Base-by-base conservation (phyloP, 805 yeast species). In the Torulaspora indica region DNA sequence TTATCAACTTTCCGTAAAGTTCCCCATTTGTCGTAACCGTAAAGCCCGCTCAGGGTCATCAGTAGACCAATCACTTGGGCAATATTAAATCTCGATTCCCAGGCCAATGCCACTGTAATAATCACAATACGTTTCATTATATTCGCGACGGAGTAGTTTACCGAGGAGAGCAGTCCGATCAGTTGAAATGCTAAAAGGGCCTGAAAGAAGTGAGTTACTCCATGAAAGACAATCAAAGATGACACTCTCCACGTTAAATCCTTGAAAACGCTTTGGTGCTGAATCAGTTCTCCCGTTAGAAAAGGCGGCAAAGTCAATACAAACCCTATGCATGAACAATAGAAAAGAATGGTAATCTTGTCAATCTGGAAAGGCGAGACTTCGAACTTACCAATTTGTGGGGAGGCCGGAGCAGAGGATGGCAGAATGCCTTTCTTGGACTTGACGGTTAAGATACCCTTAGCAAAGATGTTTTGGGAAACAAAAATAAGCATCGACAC, bases 381-480 rank as follows among this genome's bases (percentile, higher is more conserved):
- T 48, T 42, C 58, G 48, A 34, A 59, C 53, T 28, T 65, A 45
- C 39, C 56, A 45, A 32, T 52, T 55, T 38, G 40, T 2, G 44
- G 38, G 10, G 40, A 39, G 7, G 49, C 39, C 27, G 35, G 29
- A 28, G 50, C 45, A 8, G 57, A 43, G 4, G 58, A 55, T 1
- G 62, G 62, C 34, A 61, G 37, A 10, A 61, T 46, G 5, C 55
- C 57, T 27, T 42, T 45, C 9, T 46, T 52, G n/a, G 61, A 61
- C 41, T 71, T 74, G 43, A 72, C 66, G 1, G 90, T 82, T 40
- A 85, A 64, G 42, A 82, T 75, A 52, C 74, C 78, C 57, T 85
- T 85, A n/a, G 91, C 89, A 67, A 82, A 84, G 43, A 85, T 82
- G 58, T 84, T 85, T 58, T 85, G 95, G 7, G 81, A 70, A 9